These are phyloP conservation scores for Verticillium albo-atrum DNA, from an alignment of 2,329 filamentous ascomycete genomes.

Conservation along the genomic window DNA sequence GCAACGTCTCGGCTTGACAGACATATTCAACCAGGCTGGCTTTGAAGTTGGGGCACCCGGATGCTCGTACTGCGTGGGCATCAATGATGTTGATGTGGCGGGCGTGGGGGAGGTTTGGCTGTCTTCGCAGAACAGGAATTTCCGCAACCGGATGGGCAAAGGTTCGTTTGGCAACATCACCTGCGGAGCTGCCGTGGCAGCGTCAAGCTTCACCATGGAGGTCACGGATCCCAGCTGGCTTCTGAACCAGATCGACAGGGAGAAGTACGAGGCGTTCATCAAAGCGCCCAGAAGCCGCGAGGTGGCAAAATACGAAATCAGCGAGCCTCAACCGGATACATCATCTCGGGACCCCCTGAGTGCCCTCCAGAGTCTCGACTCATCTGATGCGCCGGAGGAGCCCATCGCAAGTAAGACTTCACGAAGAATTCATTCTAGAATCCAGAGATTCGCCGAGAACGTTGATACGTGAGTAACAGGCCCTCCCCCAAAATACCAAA, in stretches of 20 bases:
- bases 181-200: conserved; percentile 41
- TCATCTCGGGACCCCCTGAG: neutral
- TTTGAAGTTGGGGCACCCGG: conserved; percentile 34
- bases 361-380: neutral
- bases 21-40: conserved; percentile 32
- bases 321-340: neutral
- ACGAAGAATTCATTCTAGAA: conserved; percentile 5
- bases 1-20: conserved; percentile 22
- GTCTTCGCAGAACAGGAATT: conserved; percentile 38
- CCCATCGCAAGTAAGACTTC: conserved; percentile 3
- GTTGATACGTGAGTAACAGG: conserved; percentile 13
- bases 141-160: conserved; percentile 36
- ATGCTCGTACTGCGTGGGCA: conserved; percentile 38
- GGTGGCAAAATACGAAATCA: conserved; percentile 1
- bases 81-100: conserved; percentile 31
- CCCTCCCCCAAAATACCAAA: too few relatives aligned
- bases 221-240: conserved; percentile 30
- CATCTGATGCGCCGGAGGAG: neutral
- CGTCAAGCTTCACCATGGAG: conserved; percentile 39
- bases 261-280: neutral
- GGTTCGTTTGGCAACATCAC: conserved; percentile 33
- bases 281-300: conserved; percentile 10
- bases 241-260: conserved; percentile 19
- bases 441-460: conserved; percentile 13
- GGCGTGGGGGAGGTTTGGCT: conserved; percentile 35